Base-by-base conservation (phyloP, 2,329 filamentous ascomycete genomes). In the Aspergillus sp. region DNA sequence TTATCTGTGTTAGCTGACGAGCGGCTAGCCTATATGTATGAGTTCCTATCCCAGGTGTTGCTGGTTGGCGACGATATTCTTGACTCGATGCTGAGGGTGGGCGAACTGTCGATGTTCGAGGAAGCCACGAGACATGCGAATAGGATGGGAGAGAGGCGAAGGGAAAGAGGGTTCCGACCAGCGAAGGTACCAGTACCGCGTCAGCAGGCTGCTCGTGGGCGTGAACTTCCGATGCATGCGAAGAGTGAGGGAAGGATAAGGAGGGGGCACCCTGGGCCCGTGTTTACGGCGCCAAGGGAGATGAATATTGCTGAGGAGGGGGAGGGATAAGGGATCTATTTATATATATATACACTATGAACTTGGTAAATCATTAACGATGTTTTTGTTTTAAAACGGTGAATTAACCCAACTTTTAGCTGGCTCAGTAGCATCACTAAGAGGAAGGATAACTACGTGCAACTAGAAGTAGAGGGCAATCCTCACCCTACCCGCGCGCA, bases 1-100 rank as follows among this genome's bases (percentile, higher is more conserved):
- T 46, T 62, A 46, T 23, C 57, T 3, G 11, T 39, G 14, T 31
- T 49, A 12, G 31, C 56, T 5, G 57, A 62, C 12, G 15, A 47
- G 6, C 55, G 56, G 2, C 35, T 62, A 9, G 33, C 55, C 4
- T 51, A 61, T 47, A 58, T 31, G 31, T 58, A 61, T 15, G 48
- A 58, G 17, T 51, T 52, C 4, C 51, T 60, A 17, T 44, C 48
- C 19, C 31, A 35, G 8, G 19, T 51, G 4, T 21, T 50, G 21
- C 43, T 50, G 6, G 49, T 54, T n/a, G 57, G 55, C 3, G 52
- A 55, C 21, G 54, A 58, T 8, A 35, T 56, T 4, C 52, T 55
- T 19, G 63, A 61, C 15, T 27, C 43, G 12, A 48, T 58, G 31
- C 40, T 56, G 21, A 19, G 24, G 27, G 37, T 46, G 5, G 59